A percentile compares a stretch with the other conserved stretches of the same genome.
These are phyloP conservation scores for Fonsecaea pedrosoi DNA, from an alignment of 2,329 filamentous ascomycete species.

Conservation along the genomic window DNA sequence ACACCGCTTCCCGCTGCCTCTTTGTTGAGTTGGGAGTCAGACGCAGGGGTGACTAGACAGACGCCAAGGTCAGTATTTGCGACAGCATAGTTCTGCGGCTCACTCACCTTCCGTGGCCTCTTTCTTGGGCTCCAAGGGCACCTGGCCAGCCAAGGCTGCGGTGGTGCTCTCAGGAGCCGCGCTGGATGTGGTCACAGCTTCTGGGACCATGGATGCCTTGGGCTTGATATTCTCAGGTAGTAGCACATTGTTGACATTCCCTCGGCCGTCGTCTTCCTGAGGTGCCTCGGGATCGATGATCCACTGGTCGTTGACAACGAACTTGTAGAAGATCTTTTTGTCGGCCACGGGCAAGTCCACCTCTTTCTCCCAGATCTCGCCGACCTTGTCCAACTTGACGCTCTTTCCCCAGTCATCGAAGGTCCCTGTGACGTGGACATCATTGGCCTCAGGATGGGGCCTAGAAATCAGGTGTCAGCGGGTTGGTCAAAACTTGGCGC, in stretches of 20 bases:
- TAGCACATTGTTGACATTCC: constrained; percentile 93
- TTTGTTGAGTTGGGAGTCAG: constrained; percentile 18
- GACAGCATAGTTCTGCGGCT: constrained; percentile 47
- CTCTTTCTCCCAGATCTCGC: constrained; percentile 76
- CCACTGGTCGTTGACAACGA: constrained; percentile 94
- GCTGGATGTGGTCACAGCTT: constrained; percentile 59
- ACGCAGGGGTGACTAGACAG: constrained; percentile 22
- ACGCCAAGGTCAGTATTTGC: constrained; percentile 65
- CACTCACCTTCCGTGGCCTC: constrained; percentile 38
- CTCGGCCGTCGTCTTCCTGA: constrained; percentile 79
- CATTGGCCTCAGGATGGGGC: constrained; percentile 75
- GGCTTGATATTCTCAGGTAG: constrained; percentile 71
- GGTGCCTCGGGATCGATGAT: constrained; percentile 79
- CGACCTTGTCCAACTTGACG: constrained; percentile 79
- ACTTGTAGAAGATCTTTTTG: constrained; percentile 95
- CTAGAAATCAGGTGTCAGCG: constrained; percentile 56
- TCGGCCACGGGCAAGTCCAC: constrained; percentile 71
- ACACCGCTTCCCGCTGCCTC: constrained; percentile 49
- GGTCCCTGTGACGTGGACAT: constrained; percentile 93
- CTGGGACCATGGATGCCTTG: constrained; percentile 25
- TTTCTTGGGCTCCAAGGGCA: constrained; percentile 44
- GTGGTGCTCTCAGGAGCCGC: constrained; percentile 75
- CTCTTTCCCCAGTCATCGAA: constrained; percentile 95
- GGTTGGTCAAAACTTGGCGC: constrained; percentile 10
- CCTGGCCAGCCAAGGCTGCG: constrained; percentile 56